Conservation (phyloP, 2,329 filamentous ascomycete species). For the Chaetoscypha palmicola region DNA sequence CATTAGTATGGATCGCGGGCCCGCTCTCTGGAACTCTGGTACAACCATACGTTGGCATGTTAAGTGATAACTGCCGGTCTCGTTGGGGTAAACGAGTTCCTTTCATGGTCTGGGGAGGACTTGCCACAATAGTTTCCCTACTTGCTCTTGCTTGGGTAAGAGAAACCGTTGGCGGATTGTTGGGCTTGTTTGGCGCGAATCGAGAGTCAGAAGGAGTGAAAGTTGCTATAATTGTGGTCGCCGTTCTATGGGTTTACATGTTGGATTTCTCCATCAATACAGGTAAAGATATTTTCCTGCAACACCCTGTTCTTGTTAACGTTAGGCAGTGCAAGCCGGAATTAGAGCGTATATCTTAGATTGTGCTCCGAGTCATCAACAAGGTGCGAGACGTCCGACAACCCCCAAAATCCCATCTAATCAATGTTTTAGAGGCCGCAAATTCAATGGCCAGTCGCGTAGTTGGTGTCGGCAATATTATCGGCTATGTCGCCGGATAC, state of each 20-base stretch:
- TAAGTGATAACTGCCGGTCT: conserved; percentile 70
- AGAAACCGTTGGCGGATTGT: conserved; percentile 61
- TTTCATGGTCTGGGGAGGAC: conserved; percentile 67
- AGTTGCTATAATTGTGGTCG: conserved; percentile 63
- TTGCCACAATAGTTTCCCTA: conserved; percentile 60
- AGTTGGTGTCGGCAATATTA: conserved; percentile 81
- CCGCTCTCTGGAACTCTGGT: conserved; percentile 72
- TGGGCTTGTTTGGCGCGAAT: conserved; percentile 65
- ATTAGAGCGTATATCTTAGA: conserved; percentile 92
- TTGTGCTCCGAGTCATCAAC: conserved; percentile 84
- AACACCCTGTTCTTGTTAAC: conserved; percentile 7
- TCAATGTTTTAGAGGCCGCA: conserved; percentile 43
- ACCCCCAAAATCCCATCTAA: neutral
- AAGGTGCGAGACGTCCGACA: conserved; percentile 38
- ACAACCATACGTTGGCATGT: conserved; percentile 75
- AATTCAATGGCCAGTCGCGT: conserved; percentile 92
- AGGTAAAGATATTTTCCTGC: conserved; percentile 41
- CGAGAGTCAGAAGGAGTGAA: conserved; percentile 58
- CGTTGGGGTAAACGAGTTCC: conserved; percentile 74
- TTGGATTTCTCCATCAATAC: conserved; percentile 95
- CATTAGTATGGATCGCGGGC: conserved; percentile 78
- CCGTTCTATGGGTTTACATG: conserved; percentile 80
- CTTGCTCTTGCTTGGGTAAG: conserved; percentile 67
- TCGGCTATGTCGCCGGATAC: conserved; percentile 84
- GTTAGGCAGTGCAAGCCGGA: conserved; percentile 66